Base-by-base conservation (phyloP, 2,329 filamentous ascomycete genomes). In the Sporothrix phasma region DNA sequence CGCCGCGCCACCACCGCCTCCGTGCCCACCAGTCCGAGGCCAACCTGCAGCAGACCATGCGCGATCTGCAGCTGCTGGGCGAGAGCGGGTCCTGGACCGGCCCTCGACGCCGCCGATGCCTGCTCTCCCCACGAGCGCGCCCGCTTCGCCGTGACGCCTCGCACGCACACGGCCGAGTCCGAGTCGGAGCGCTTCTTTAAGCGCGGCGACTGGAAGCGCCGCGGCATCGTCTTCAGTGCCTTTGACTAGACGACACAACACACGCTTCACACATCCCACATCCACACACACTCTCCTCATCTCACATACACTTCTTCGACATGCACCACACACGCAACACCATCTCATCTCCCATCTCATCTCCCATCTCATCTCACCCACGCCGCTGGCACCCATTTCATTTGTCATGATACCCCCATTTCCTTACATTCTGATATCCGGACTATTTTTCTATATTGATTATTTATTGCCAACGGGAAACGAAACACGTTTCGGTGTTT, bases 201-300 rank as follows among this genome's bases (percentile, higher is more conserved):
- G 67, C 69, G 73, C 1, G 74, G 74, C 60, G 72, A 69, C 59
- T 76, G 74, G 74, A 76, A 76, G 70, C 69, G 74, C 22, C 66
- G 72, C 4, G 74, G 72, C 24, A 74, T 76, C 45, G 69, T 75
- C 56, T 76, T 76, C 64, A 64, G 56, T 29, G 71, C 71, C 22
- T 71, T 72, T 7, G 72, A 74, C 60, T 68, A 62, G n/a, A n/a
- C n/a, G n/a, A 6, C 10, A 6, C 2, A 8, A 41, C n/a, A n/a
- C n/a, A n/a, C n/a, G n/a, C n/a, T n/a, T n/a, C n/a, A n/a, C n/a
- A n/a, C n/a, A n/a, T n/a, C n/a, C n/a, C n/a, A n/a, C n/a, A n/a
- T n/a, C n/a, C 22, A 45, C 37, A 46, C 39, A 22, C 51, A 37
- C 31, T 45, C 45, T 41, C n/a, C n/a, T n/a, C n/a, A n/a, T n/a